Evolutionary conservation across 2,329 filamentous ascomycete species (phyloP).

Genomic region (Phoma sp.): DNA sequence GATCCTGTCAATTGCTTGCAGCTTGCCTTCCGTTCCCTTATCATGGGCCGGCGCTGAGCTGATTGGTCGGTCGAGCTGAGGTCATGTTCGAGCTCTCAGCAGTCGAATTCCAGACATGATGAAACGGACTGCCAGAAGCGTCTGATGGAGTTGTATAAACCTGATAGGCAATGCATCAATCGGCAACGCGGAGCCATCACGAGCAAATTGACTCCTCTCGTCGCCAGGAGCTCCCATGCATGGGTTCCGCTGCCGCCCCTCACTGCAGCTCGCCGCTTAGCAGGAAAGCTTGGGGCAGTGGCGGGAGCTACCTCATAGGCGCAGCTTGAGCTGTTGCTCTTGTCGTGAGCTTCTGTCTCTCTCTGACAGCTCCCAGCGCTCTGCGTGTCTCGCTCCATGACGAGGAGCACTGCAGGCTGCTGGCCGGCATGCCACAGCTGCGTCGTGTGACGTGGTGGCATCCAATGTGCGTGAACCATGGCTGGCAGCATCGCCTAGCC

Average conservation of each 20-base stretch:
- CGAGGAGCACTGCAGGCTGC: constrained; percentile 9
- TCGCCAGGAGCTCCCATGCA: constrained; percentile 1
- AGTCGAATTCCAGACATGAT: constrained; percentile 2
- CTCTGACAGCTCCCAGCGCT: constrained; percentile 12
- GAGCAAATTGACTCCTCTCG: neutral
- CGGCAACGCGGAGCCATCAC: neutral
- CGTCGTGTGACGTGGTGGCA: constrained; percentile 22
- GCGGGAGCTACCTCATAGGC: constrained; percentile 23
- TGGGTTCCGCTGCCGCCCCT: constrained; percentile 5
- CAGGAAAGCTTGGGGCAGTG: constrained; percentile 12
- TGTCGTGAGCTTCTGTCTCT: constrained; percentile 1
- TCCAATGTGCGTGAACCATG: constrained; percentile 23
- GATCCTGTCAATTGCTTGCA: constrained; percentile 7
- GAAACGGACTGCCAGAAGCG: constrained; percentile 11
- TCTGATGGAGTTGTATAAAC: neutral
- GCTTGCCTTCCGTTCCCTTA: constrained; percentile 1
- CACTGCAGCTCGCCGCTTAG: constrained; percentile 18
- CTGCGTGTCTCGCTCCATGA: constrained; percentile 7
- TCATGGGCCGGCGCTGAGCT: constrained; percentile 4
- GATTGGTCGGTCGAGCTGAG: constrained; percentile 3
- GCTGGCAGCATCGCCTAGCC: constrained; percentile 19
- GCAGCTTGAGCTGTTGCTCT: constrained; percentile 21
- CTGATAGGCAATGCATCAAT: neutral
- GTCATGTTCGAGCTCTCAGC: neutral
- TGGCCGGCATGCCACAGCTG: constrained; percentile 3